Base-by-base conservation (phyloP, 176 grass and related monocot genomes). In the Panicum miliaceum region DNA sequence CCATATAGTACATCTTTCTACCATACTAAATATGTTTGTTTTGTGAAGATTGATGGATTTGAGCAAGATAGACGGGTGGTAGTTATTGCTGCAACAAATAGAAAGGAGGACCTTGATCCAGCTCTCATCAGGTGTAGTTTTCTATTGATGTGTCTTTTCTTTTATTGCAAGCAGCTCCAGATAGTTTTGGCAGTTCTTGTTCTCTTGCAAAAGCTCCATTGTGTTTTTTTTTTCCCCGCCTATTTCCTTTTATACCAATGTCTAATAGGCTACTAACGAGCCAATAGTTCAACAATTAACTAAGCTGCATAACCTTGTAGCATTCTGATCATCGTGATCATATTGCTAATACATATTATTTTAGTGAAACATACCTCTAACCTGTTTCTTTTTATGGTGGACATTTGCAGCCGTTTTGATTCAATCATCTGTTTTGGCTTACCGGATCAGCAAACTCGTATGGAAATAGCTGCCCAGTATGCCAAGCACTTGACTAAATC, bases 31-130 rank as follows among this genome's bases (percentile, higher is more conserved):
- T 45, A 68, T 65, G 32, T 75, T 68, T 68, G 5, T 76, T 84
- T 45, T 91, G 4, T 83, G 85, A 90, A 98, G 96, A 98, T 98
- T 60, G 96, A 98, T 85, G 96, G 93, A 23, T 98, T 98, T 51
- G 91, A 98, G 75, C 91, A 95, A 81, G 96, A 98, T 88, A 93
- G 86, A 34, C 85, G 70, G 68, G 91, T 92, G 18, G 91, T 98
- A 32, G 89, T 95, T 82, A 98, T 98, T 85, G 93, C 93, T 90
- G 96, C 93, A 87, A 98, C 96, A 75, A 98, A 98, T 87, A 95
- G 93, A 90, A 98, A 94, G 79, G 89, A 95, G 76, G 96, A 98
- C 59, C 93, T 98, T 75, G 93, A 95, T 92, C 96, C 91, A 35
- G 96, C 93, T 82, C 96, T 98, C 78, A 93, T 98, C 56, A 98